A percentile compares a stretch with the other conserved stretches of the same genome.
Conservation (phyloP, 495 filamentous ascomycete genomes). For the Cercophora samala region DNA sequence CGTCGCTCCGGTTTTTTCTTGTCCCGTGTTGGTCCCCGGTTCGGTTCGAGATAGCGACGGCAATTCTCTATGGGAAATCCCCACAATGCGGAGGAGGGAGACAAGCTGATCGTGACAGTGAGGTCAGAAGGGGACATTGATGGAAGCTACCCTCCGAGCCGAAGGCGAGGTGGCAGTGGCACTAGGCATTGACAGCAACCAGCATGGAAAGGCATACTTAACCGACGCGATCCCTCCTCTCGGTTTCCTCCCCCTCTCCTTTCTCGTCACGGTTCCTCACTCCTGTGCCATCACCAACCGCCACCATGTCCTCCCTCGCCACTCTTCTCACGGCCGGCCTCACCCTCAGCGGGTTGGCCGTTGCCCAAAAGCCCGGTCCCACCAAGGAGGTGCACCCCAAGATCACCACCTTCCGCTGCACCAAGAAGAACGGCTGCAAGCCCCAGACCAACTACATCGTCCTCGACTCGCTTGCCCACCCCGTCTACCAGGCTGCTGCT, state of each 20-base stretch:
- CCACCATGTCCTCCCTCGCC: slow-evolving; percentile 17
- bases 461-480: slow-evolving; percentile 49
- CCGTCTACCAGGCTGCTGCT: slow-evolving; percentile 25
- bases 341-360: slow-evolving; percentile 21
- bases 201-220: neutral
- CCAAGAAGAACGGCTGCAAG: slow-evolving; percentile 50
- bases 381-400: slow-evolving; percentile 48
- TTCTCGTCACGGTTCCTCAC: slow-evolving; percentile 3
- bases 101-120: neutral
- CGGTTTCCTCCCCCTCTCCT: slow-evolving; percentile 1
- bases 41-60: neutral
- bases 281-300: slow-evolving; percentile 16
- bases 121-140: neutral
- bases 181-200: neutral
- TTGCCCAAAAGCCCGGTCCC: slow-evolving; percentile 27
- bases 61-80: neutral
- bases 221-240: neutral
- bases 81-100: neutral
- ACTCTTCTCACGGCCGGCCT: slow-evolving; percentile 13
- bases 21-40: neutral
- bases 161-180: neutral
- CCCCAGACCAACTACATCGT: slow-evolving; percentile 52
- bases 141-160: neutral
- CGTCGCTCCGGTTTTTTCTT: slow-evolving; percentile 3
- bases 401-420: slow-evolving; percentile 57